Evolutionary conservation across 306 rosid genomes (phyloP), one percentile per base, ranked within the genome.

Genomic region (Acmispon strigosus): DNA sequence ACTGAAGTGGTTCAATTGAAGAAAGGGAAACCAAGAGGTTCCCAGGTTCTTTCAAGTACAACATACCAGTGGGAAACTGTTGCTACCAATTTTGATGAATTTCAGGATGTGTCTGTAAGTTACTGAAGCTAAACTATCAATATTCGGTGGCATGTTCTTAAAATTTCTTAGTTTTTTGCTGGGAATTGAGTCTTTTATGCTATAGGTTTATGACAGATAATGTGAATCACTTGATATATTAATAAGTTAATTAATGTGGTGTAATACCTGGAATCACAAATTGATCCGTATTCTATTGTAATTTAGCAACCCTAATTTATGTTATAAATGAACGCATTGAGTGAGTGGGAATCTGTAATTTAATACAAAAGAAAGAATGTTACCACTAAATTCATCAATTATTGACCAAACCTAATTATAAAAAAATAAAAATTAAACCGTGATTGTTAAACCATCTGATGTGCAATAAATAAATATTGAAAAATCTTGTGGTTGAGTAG

Each of bases 51-150:
- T 70, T 91, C 87, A 48, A 82, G 61, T 63, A 81, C 91, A 39
- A 47, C 91, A 8, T 88, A 88, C 75, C 86, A 80, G 78, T 92
- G 98, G 98, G 98, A 92, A 83, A 72, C 92, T 6, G 91, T 90
- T 29, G 98, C 98, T 73, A 90, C 96, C 79, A 90, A 84, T 83
- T 88, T 92, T 73, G 98, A 90, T 75, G 98, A 92, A 90, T 92
- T 92, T 81, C 88, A 80, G 79, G 96, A 85, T 83, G 96, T 90
- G 62, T 78, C 92, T 19, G 96, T 92, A 80, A 90, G 98, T 86
- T 68, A 64, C 66, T 69, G 51, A 78, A 52, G 22, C 57, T 73
- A 52, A 13, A 71, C 73, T 67, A 15, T 76, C 57, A 66, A 11
- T 70, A 18, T 66, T 69, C 49, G 20, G 18, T 5, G 2, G 41